Conservation (phyloP, 805 yeast genomes). For the Monosporozyma aquatica region DNA sequence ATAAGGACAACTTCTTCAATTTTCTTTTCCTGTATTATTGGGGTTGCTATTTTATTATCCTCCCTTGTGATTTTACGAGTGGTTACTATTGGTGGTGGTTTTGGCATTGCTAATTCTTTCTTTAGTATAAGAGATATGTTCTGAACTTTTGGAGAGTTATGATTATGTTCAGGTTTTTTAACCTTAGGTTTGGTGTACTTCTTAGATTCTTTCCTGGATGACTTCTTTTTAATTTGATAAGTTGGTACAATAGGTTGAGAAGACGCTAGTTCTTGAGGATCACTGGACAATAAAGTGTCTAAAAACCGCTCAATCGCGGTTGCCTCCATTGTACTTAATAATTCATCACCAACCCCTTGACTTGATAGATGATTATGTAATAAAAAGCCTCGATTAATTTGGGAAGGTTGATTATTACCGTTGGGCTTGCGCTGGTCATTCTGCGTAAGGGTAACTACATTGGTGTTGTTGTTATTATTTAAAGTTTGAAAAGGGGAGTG, state of each 20-base stretch:
- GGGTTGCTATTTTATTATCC: too few relatives aligned
- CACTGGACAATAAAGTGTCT: slow-evolving; percentile 19
- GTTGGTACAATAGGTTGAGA: too few relatives aligned
- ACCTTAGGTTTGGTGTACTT: too few relatives aligned
- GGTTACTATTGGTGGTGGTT: neutral
- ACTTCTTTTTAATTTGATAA: too few relatives aligned
- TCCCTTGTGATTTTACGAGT: too few relatives aligned
- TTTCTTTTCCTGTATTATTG: too few relatives aligned
- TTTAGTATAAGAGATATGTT: neutral
- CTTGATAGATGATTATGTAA: neutral
- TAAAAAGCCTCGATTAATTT: neutral
- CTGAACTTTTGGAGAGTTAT: neutral
- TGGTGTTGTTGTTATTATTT: neutral
- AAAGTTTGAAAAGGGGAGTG: neutral
- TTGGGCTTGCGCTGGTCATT: neutral
- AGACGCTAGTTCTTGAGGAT: neutral
- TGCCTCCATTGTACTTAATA: slow-evolving; percentile 28
- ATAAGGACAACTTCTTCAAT: too few relatives aligned
- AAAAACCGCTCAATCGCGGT: slow-evolving; percentile 28
- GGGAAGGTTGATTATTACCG: neutral
- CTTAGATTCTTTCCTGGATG: neutral
- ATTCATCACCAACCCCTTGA: slow-evolving; percentile 4
- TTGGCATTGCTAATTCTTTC: too few relatives aligned
- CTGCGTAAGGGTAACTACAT: too few relatives aligned
- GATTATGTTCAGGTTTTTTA: too few relatives aligned